Conservation (phyloP, 169 alveolate species). For the Plasmodium knowlesi region DNA sequence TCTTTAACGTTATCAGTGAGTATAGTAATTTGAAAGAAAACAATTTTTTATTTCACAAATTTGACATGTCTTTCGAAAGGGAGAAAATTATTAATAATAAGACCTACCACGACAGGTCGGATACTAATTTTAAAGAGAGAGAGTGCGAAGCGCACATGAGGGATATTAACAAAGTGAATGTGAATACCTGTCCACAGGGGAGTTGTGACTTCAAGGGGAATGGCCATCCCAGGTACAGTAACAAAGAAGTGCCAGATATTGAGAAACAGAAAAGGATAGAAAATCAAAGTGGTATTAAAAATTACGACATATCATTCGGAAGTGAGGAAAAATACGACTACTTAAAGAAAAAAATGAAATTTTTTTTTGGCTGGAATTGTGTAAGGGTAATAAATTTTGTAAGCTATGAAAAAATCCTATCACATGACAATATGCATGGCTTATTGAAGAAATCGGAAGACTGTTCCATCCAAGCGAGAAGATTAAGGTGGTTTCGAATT, state of each 20-base stretch:
- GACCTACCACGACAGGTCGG: not conserved
- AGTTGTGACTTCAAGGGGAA: not conserved
- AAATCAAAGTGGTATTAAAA: not conserved
- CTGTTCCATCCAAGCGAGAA: slow-evolving; percentile 14
- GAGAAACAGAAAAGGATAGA: slow-evolving; percentile 3
- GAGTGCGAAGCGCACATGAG: not conserved
- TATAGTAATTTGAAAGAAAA: slow-evolving; percentile 32
- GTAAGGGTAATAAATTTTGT: slow-evolving; percentile 46
- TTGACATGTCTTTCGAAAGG: slow-evolving; percentile 41
- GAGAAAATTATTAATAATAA: not conserved
- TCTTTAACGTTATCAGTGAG: slow-evolving; percentile 43
- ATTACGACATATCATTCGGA: not conserved
- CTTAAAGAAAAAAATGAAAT: slow-evolving; percentile 6
- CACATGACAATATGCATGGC: not conserved
- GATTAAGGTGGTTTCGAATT: slow-evolving; percentile 40
- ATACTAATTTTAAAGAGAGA: not conserved
- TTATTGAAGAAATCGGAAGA: not conserved
- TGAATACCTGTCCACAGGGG: not conserved
- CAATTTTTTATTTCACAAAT: slow-evolving; percentile 37
- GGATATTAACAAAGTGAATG: not conserved
- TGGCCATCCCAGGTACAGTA: not conserved
- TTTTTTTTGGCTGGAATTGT: slow-evolving; percentile 30
- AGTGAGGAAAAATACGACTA: slow-evolving; percentile 27
- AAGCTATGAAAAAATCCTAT: slow-evolving; percentile 37
- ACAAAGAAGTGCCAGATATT: not conserved